These are phyloP conservation scores for Fomitopsis palustris DNA, from an alignment of 1,284 basidiomycete genomes.

Conservation along the genomic window DNA sequence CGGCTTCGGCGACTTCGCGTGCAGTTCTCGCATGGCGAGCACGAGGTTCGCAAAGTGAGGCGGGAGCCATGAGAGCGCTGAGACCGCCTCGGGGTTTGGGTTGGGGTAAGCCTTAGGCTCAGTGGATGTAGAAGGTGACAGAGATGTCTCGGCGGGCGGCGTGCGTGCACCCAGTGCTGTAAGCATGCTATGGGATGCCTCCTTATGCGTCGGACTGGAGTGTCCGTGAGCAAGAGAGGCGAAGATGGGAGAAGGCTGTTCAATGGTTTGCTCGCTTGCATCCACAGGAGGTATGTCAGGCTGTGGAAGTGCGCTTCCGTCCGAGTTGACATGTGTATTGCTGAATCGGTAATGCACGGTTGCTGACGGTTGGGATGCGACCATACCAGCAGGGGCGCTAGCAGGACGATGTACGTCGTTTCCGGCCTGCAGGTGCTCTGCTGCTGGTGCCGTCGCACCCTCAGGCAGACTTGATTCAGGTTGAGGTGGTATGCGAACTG, in stretches of 20 bases:
- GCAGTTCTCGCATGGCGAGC: background rate
- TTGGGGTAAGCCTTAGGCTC: background rate
- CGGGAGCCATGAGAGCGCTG: background rate
- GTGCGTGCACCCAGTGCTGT: background rate
- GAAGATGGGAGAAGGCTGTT: too few relatives aligned
- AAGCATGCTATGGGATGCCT: background rate
- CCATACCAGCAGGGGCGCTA: background rate
- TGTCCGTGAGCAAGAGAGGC: too few relatives aligned
- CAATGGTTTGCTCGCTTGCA: too few relatives aligned
- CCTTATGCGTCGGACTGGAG: background rate
- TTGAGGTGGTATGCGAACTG: background rate
- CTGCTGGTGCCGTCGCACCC: background rate
- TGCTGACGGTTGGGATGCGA: background rate
- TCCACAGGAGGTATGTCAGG: too few relatives aligned
- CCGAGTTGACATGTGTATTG: too few relatives aligned
- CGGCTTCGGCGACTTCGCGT: background rate
- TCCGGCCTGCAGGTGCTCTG: background rate
- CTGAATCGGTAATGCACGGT: too few relatives aligned
- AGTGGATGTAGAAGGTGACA: background rate
- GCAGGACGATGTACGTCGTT: conserved; percentile 30
- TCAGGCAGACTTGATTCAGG: background rate
- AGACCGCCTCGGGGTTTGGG: background rate
- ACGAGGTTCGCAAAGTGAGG: background rate
- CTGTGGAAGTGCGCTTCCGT: too few relatives aligned
- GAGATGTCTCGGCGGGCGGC: background rate